Base-by-base conservation (phyloP, 805 yeast genomes). In the Starmera caribaea region DNA sequence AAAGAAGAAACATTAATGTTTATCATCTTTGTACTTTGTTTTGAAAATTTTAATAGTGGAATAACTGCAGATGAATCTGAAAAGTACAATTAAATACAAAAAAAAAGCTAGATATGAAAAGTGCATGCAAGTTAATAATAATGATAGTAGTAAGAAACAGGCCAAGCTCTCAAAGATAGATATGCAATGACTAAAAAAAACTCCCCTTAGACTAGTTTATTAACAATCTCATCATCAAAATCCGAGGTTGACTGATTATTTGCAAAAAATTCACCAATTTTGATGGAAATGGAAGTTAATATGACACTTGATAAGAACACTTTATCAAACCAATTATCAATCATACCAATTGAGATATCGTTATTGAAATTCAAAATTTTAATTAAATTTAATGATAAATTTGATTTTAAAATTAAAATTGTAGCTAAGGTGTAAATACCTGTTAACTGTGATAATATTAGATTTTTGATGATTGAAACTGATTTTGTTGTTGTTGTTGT, bases 321-420 rank as follows among this genome's bases (percentile, higher is more conserved):
- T 37, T 62, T 57, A 39, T 66, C 69, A 44, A 65, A 66, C 71
- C 71, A 66, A 26, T 54, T 50, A 41, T 66, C 69, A 30, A 65
- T 56, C 3, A 58, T 43, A 33, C 47, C 36, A 17, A 35, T 34
- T 47, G 44, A 32, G 45, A 53, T 34, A 42, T 55, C 46, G 17
- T 61, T 53, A 6, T 53, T 53, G 2, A 52, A 45, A 42, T 57
- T 55, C 21, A 66, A 45, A 32, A 55, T 58, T 30, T 48, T 43
- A 12, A 65, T 53, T 7, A 62, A 55, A 11, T 52, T 59, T 33
- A 48, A 49, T 2, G 69, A 61, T 34, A 66, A 42, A 38, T 63
- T 64, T 1, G 69, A 65, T 39, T 66, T 58, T 35, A 66, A 49
- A 39, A 64, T 63, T 21, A 65, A 48, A 4, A 62, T 50, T 0